Evolutionary conservation across 805 yeast genomes (phyloP).

Genomic region (Metschnikowia orientalis): DNA sequence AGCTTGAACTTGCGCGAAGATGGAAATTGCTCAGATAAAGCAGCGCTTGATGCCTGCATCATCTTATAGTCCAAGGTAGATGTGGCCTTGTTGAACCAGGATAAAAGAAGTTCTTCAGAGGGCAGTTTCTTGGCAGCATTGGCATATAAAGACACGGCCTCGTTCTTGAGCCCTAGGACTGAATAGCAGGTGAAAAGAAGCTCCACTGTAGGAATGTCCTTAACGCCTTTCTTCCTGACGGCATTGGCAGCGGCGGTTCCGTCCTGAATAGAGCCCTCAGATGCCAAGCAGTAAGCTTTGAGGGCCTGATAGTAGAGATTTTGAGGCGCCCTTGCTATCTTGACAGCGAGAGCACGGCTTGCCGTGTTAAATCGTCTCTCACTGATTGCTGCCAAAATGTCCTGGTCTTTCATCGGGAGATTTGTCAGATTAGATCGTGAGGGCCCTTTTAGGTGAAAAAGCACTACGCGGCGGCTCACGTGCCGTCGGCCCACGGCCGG

Average conservation of each 20-base stretch:
- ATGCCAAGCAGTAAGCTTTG: constrained; percentile 30
- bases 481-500: no score
- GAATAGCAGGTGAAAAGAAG: constrained; percentile 44
- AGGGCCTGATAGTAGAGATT: constrained; percentile 51
- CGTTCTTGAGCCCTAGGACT: constrained; percentile 26
- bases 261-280: constrained; percentile 28
- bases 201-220: constrained; percentile 51
- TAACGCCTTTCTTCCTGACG: constrained; percentile 39
- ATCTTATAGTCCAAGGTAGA: constrained; percentile 45
- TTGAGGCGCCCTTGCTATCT: constrained; percentile 53
- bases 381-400: constrained; percentile 42
- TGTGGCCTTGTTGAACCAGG: constrained; percentile 57
- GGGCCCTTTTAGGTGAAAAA: no score
- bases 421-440: no score
- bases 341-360: constrained; percentile 41
- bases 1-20: constrained; percentile 33
- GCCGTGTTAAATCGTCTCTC: constrained; percentile 55
- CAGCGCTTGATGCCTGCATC: constrained; percentile 50
- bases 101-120: constrained; percentile 39
- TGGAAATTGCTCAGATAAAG: constrained; percentile 3
- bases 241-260: constrained; percentile 30
- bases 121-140: constrained; percentile 56
- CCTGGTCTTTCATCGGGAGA: constrained; percentile 22
- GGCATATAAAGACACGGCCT: constrained; percentile 50
- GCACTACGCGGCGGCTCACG: no score